These are phyloP conservation scores for Beta vulgaris DNA, from an alignment of 148 eudicot species.

Conservation along the genomic window DNA sequence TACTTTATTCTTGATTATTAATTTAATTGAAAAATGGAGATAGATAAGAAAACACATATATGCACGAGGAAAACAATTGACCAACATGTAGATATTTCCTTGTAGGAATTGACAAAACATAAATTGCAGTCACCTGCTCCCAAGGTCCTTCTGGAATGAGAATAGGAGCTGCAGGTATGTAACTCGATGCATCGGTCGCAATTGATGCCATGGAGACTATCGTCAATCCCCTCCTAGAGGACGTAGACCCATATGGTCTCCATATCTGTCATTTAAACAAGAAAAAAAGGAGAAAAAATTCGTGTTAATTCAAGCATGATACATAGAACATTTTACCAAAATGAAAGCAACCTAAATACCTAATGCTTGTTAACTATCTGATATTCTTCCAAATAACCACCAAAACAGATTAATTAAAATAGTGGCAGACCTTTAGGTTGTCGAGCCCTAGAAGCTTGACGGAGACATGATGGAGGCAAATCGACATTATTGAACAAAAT, in stretches of 20 bases:
- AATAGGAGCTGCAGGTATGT: slow-evolving; percentile 86
- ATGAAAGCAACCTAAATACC: neutral
- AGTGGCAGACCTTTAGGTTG: slow-evolving; percentile 29
- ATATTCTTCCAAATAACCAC: neutral
- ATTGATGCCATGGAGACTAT: slow-evolving; percentile 43
- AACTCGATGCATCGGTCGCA: slow-evolving; percentile 43
- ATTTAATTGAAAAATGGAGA: neutral
- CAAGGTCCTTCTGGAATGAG: slow-evolving; percentile 88
- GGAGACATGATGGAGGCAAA: slow-evolving; percentile 21
- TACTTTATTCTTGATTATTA: neutral
- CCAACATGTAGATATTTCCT: neutral
- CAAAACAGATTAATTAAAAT: neutral
- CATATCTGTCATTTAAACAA: slow-evolving; percentile 30
- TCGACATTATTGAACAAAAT: slow-evolving; percentile 30
- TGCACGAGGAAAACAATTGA: neutral
- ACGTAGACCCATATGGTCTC: slow-evolving; percentile 29
- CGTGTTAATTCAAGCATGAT: neutral
- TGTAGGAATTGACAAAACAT: neutral
- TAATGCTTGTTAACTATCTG: neutral
- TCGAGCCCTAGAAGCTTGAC: slow-evolving; percentile 33
- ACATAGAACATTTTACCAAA: neutral
- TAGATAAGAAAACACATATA: neutral
- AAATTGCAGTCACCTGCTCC: slow-evolving; percentile 55
- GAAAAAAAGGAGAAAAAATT: neutral
- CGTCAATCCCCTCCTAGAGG: slow-evolving; percentile 25